A percentile compares a stretch with the other conserved stretches of the same genome.
Conservation (phyloP, 2,329 filamentous ascomycete genomes). For the Leptodontidium sp. region DNA sequence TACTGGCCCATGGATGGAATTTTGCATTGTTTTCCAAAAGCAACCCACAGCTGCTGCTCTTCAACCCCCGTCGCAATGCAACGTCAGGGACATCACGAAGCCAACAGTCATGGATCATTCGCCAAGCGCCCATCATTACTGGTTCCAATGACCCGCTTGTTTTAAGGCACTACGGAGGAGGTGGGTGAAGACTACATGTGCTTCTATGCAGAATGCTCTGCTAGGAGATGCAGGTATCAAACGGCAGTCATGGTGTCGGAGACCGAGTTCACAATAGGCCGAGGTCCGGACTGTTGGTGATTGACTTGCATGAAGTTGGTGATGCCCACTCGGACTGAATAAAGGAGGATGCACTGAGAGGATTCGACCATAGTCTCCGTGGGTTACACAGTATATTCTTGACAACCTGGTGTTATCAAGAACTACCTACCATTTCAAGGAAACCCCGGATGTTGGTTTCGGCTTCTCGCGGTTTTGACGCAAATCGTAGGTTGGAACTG, state of each 20-base stretch:
- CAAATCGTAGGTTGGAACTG: too few relatives aligned
- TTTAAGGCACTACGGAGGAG: neutral
- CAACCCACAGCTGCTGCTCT: neutral
- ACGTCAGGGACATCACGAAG: neutral
- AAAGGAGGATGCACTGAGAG: too few relatives aligned
- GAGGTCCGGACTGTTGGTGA: conserved; percentile 7
- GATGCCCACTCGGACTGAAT: too few relatives aligned
- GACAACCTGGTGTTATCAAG: too few relatives aligned
- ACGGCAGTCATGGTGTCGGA: neutral
- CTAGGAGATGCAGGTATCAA: neutral
- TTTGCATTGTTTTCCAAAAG: neutral
- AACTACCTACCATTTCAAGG: too few relatives aligned
- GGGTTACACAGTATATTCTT: too few relatives aligned
- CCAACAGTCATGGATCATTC: neutral
- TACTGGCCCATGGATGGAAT: neutral
- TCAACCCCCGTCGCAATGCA: neutral
- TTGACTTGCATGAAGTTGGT: neutral
- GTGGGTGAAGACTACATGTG: neutral
- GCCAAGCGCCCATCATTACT: neutral
- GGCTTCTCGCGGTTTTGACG: too few relatives aligned
- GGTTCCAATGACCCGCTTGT: neutral
- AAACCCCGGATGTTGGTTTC: too few relatives aligned
- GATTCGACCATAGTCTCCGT: too few relatives aligned
- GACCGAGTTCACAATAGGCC: neutral
- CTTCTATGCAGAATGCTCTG: neutral